Percentiles rank a stretch among this genome's conserved stretches.
phyloP scores from a whole-genome alignment of 2,329 filamentous ascomycete genomes.

The Didymella segeticola region DNA sequence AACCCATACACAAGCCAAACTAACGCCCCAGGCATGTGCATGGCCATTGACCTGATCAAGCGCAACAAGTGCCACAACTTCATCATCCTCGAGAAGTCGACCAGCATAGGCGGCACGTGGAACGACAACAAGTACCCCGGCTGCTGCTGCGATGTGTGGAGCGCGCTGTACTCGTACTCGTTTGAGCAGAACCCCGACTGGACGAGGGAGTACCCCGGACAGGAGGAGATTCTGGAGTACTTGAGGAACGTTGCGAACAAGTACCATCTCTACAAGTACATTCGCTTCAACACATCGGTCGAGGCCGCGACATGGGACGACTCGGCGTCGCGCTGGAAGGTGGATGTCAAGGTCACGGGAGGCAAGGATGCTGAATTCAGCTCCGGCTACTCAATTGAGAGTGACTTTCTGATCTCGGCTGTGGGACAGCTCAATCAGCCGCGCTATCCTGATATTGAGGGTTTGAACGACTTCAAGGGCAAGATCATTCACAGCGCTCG shows the following conservation, averaged over 20 bases:
- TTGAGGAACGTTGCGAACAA: slow-evolving; percentile 61
- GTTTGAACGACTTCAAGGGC: slow-evolving; percentile 57
- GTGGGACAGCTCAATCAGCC: slow-evolving; percentile 67
- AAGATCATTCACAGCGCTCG: slow-evolving; percentile 64
- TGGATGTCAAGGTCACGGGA: slow-evolving; percentile 56
- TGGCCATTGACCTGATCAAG: slow-evolving; percentile 64
- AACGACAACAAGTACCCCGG: slow-evolving; percentile 64
- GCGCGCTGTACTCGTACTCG: slow-evolving; percentile 64
- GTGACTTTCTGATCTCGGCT: slow-evolving; percentile 64
- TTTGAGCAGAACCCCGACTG: slow-evolving; percentile 67
- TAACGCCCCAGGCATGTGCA: slow-evolving; percentile 55
- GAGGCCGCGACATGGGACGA: slow-evolving; percentile 64
- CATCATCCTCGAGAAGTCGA: slow-evolving; percentile 63
- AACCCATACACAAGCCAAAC: no score
- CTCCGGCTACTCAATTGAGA: slow-evolving; percentile 59
- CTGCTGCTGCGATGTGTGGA: slow-evolving; percentile 63
- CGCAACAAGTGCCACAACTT: slow-evolving; percentile 61
- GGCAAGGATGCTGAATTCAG: slow-evolving; percentile 64
- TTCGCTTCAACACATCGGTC: slow-evolving; percentile 64
- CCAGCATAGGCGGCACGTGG: slow-evolving; percentile 62
- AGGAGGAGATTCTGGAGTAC: slow-evolving; percentile 66
- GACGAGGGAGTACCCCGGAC: slow-evolving; percentile 64
- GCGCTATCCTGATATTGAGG: slow-evolving; percentile 57
- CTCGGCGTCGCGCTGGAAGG: slow-evolving; percentile 57
- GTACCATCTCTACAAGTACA: slow-evolving; percentile 62